A percentile compares a stretch with the other conserved stretches of the same genome.
These are phyloP conservation scores for Endothia cerciana DNA, from an alignment of 2,329 filamentous ascomycete species.

Conservation along the genomic window DNA sequence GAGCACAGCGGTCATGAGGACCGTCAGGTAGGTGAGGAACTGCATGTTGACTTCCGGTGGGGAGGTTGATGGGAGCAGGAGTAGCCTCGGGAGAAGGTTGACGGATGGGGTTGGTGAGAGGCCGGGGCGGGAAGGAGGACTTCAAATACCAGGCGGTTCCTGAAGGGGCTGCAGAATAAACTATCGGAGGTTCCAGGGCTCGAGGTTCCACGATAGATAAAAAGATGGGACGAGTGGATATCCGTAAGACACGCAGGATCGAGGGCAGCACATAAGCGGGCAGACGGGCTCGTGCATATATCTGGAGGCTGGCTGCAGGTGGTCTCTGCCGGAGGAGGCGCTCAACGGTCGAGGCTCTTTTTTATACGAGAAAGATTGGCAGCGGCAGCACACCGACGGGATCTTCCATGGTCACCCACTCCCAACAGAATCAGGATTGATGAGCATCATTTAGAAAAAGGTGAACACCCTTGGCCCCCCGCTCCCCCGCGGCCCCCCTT, in stretches of 20 bases:
- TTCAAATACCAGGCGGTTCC: background rate
- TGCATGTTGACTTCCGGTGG: conserved; percentile 19
- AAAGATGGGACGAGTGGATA: conserved; percentile 7
- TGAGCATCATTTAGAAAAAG: background rate
- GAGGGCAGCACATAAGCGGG: background rate
- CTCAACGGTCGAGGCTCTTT: background rate
- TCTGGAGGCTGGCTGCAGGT: conserved; percentile 4
- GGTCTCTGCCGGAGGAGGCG: background rate
- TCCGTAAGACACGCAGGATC: conserved; percentile 8
- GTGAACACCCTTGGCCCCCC: background rate
- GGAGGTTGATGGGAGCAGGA: background rate
- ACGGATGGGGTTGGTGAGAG: background rate
- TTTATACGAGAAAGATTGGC: background rate
- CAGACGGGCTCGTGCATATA: background rate
- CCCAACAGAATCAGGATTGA: background rate
- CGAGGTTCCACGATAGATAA: background rate
- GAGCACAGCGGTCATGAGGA: conserved; percentile 27
- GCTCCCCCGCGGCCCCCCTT: background rate
- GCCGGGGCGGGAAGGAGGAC: background rate
- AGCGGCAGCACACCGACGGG: too few species aligned
- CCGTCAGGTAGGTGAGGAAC: conserved; percentile 12
- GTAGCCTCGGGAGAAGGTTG: background rate
- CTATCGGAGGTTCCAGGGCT: background rate
- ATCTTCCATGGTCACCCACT: too few species aligned
- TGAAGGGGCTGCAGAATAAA: background rate